phyloP scores from a whole-genome alignment of 2,329 filamentous ascomycete species.

The Trichoderma brevicompactum region DNA sequence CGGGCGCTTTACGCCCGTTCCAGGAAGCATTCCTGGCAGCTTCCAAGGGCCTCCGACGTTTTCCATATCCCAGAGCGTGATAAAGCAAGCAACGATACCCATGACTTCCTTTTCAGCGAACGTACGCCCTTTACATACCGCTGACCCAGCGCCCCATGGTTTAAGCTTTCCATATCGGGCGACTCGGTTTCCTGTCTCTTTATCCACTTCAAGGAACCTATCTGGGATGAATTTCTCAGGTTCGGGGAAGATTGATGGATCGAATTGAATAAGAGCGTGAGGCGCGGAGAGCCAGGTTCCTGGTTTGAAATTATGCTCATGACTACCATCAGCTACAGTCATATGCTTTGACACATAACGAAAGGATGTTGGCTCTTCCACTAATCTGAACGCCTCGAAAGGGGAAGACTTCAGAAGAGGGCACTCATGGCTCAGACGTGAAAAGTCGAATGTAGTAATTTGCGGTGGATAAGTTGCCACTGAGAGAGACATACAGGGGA shows the following conservation, averaged over 20 bases:
- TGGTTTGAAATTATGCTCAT: slow-evolving; percentile 30
- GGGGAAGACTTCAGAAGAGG: slow-evolving; percentile 35
- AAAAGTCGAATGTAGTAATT: slow-evolving; percentile 19
- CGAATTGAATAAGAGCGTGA: slow-evolving; percentile 28
- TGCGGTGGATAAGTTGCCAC: neutral
- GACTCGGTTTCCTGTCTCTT: neutral
- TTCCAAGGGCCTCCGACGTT: slow-evolving; percentile 8
- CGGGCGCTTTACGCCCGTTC: slow-evolving; percentile 18
- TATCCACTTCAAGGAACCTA: slow-evolving; percentile 32
- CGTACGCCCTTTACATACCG: slow-evolving; percentile 36
- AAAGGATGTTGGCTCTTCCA: slow-evolving; percentile 33
- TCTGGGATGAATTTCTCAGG: slow-evolving; percentile 34
- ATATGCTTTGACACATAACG: slow-evolving; percentile 31
- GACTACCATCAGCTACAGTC: slow-evolving; percentile 28
- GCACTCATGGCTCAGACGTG: slow-evolving; percentile 24
- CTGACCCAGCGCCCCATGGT: slow-evolving; percentile 34
- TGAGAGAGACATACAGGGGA: slow-evolving; percentile 24
- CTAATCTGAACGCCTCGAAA: slow-evolving; percentile 34
- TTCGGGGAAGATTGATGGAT: slow-evolving; percentile 31
- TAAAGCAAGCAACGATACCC: slow-evolving; percentile 16
- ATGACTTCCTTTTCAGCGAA: slow-evolving; percentile 37
- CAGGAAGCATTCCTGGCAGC: neutral
- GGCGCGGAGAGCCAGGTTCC: slow-evolving; percentile 35
- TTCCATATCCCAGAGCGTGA: slow-evolving; percentile 22
- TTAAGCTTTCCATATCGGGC: slow-evolving; percentile 34